A percentile compares a stretch with the other conserved stretches of the same genome.
These are phyloP conservation scores for Phragmites australis DNA, from an alignment of 176 grass and related monocot species.

Conservation along the genomic window DNA sequence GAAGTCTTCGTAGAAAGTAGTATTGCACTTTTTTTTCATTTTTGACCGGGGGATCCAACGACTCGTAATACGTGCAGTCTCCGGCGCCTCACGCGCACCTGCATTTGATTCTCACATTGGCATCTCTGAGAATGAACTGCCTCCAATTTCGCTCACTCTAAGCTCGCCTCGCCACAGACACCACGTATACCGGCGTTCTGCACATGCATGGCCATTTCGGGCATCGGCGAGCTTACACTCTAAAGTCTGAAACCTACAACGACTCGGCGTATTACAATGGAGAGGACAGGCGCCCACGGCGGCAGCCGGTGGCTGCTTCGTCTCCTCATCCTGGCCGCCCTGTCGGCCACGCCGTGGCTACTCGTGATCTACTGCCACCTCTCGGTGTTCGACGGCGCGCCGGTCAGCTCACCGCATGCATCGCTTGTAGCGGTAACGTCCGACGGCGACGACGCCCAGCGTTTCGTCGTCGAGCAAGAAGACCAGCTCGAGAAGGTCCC, in stretches of 20 bases:
- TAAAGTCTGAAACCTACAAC: background rate
- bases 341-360: conserved; percentile 58
- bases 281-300: conserved; percentile 17
- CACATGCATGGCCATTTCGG: background rate
- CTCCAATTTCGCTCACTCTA: background rate
- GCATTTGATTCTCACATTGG: background rate
- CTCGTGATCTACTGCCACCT: conserved; percentile 62
- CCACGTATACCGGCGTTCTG: background rate
- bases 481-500: conserved; percentile 27
- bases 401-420: conserved; percentile 12
- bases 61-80: background rate
- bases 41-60: background rate
- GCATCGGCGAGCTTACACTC: background rate
- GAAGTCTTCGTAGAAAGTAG: too few species aligned
- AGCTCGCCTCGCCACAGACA: background rate
- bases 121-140: background rate
- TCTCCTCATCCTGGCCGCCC: conserved; percentile 43
- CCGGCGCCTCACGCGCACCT: background rate
- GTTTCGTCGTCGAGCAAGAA: conserved; percentile 10
- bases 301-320: conserved; percentile 44
- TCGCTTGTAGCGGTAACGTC: background rate
- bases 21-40: background rate
- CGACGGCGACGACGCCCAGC: background rate
- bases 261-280: conserved; percentile 38
- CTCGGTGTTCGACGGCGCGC: conserved; percentile 33